A percentile compares a stretch with the other conserved stretches of the same genome.
phyloP scores from a whole-genome alignment of 78 protist species.

The Dictyostelium capitatum region DNA sequence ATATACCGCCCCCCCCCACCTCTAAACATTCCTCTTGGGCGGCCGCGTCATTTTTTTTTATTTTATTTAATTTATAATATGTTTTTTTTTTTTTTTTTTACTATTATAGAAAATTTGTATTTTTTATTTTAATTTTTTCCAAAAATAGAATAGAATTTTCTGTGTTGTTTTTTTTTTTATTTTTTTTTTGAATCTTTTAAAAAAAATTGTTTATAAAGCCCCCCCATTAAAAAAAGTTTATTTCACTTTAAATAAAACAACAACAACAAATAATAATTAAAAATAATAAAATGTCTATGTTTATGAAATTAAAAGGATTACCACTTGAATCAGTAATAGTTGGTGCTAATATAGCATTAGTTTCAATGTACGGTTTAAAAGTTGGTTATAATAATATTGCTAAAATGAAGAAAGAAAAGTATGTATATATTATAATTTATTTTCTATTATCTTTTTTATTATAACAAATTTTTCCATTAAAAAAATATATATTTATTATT shows the following conservation, averaged over 20 bases:
- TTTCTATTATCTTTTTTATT: too few relatives aligned
- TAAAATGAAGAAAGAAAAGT: constrained; percentile 11
- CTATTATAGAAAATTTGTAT: neutral
- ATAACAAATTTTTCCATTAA: too few relatives aligned
- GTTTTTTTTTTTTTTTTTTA: too few relatives aligned
- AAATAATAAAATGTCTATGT: neutral
- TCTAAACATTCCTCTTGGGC: too few relatives aligned
- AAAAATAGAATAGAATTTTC: neutral
- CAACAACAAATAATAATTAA: neutral
- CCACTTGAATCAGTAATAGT: neutral
- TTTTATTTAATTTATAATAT: too few relatives aligned
- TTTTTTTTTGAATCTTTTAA: neutral
- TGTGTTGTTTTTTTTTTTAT: neutral
- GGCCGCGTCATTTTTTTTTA: too few relatives aligned
- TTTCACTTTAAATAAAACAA: neutral
- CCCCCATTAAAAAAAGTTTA: neutral
- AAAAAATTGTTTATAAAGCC: too few relatives aligned
- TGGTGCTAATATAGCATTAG: neutral
- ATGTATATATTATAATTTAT: neutral
- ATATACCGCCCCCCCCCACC: too few relatives aligned
- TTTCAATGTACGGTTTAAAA: neutral
- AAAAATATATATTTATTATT: too few relatives aligned
- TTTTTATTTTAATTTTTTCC: neutral
- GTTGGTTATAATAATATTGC: neutral
- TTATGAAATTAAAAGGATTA: neutral